Percentiles rank a stretch among this genome's conserved stretches.
These are phyloP conservation scores for Mycena maculata DNA, from an alignment of 768 basidiomycete genomes.

Conservation along the genomic window DNA sequence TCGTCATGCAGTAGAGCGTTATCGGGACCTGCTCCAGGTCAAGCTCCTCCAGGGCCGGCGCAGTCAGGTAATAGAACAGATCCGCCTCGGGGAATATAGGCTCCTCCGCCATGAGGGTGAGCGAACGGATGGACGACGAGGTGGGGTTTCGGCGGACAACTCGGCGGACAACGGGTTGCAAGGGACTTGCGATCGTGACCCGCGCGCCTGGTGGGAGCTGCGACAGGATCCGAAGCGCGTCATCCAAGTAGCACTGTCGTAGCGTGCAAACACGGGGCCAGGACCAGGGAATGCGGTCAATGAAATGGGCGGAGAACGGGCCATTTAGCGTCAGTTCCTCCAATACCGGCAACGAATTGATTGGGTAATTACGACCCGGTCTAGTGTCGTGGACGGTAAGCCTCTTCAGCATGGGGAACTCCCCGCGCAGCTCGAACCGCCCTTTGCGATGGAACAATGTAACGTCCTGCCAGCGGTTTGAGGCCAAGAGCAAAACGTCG, in stretches of 20 bases:
- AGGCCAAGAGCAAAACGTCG: not conserved
- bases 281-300: conserved; percentile 17
- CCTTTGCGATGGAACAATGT: not conserved
- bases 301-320: not conserved
- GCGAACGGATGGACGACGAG: not conserved
- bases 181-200: not conserved
- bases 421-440: not conserved
- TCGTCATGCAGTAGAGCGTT: not conserved
- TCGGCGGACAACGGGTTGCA: not conserved
- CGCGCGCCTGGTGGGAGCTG: not conserved
- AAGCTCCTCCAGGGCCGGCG: not conserved
- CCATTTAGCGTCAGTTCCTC: not conserved
- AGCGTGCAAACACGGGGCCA: not conserved
- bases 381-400: too few species aligned
- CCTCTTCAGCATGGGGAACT: too few species aligned
- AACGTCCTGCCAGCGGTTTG: conserved; percentile 9
- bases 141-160: not conserved
- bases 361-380: too few species aligned
- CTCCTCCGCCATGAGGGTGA: not conserved
- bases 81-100: not conserved
- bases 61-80: not conserved
- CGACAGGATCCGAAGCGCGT: not conserved
- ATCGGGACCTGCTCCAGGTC: not conserved
- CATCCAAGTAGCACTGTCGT: not conserved
- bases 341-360: conserved; percentile 1